Percentiles rank a stretch among this genome's conserved stretches.
Conservation (phyloP, 306 rosid species). For the Citrullus amarus region DNA sequence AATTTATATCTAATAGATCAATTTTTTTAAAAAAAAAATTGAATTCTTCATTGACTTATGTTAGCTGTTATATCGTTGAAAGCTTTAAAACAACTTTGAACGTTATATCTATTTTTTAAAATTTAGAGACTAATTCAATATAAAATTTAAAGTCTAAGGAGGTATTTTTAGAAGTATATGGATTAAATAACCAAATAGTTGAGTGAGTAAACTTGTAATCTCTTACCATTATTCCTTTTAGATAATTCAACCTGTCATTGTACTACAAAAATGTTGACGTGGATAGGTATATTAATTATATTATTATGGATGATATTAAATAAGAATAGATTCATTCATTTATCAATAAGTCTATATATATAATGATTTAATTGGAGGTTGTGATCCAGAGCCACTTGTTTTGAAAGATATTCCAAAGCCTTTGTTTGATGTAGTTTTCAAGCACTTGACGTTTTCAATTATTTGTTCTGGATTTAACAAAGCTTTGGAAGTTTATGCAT, state of each 20-base stretch:
- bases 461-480: background rate
- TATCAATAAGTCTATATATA: background rate
- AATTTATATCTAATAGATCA: too few relatives aligned
- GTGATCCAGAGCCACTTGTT: background rate
- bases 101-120: too few relatives aligned
- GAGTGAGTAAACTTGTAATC: too few relatives aligned
- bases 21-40: too few relatives aligned
- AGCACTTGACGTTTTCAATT: background rate
- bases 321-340: background rate
- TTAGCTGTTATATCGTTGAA: too few relatives aligned
- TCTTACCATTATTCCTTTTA: background rate
- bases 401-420: constrained; percentile 1
- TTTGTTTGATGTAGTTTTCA: background rate
- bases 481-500: background rate
- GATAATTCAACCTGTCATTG: background rate
- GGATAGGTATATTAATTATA: background rate
- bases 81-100: too few relatives aligned
- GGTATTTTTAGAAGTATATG: too few relatives aligned
- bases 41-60: too few relatives aligned
- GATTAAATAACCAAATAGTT: too few relatives aligned
- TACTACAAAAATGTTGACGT: background rate
- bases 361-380: background rate
- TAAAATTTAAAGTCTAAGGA: too few relatives aligned
- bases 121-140: too few relatives aligned
- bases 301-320: background rate